A percentile compares a stretch with the other conserved stretches of the same genome.
phyloP scores from a whole-genome alignment of 2,329 filamentous ascomycete species.

The Juglanconis oblonga region DNA sequence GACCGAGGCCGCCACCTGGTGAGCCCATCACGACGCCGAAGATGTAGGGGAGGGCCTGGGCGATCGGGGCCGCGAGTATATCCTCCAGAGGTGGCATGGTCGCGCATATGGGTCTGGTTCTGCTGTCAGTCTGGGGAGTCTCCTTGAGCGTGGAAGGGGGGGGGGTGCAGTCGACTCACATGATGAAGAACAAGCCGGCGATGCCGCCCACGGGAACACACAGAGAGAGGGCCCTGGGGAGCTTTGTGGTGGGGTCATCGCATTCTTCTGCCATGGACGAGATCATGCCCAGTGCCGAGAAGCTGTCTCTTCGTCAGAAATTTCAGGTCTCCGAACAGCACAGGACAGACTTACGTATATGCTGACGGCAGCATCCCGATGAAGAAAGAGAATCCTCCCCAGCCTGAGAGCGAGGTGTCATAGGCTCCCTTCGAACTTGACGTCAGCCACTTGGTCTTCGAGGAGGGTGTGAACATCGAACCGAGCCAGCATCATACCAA shows the following conservation, averaged over 20 bases:
- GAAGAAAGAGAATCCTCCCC: slow-evolving; percentile 59
- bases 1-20: slow-evolving; percentile 46
- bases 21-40: slow-evolving; percentile 49
- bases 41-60: slow-evolving; percentile 54
- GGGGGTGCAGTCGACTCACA: not conserved
- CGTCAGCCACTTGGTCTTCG: not conserved
- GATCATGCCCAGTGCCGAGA: slow-evolving; percentile 61
- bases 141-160: not conserved
- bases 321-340: no score
- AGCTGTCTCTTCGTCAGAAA: slow-evolving; percentile 26
- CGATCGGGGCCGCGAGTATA: slow-evolving; percentile 45
- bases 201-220: slow-evolving; percentile 52
- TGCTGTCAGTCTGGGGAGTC: slow-evolving; percentile 21
- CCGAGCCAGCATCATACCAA: slow-evolving; percentile 30
- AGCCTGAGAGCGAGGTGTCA: slow-evolving; percentile 53
- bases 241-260: slow-evolving; percentile 46
- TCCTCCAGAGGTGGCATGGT: slow-evolving; percentile 39
- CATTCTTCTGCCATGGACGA: slow-evolving; percentile 62
- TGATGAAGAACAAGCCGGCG: slow-evolving; percentile 50
- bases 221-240: slow-evolving; percentile 50
- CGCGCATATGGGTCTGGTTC: slow-evolving; percentile 47
- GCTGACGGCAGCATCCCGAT: slow-evolving; percentile 59
- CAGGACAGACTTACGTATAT: slow-evolving; percentile 37
- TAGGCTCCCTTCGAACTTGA: slow-evolving; percentile 42
- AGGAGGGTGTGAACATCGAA: not conserved